Conservation (phyloP, 495 filamentous ascomycete species). For the Entonaema liquescens region DNA sequence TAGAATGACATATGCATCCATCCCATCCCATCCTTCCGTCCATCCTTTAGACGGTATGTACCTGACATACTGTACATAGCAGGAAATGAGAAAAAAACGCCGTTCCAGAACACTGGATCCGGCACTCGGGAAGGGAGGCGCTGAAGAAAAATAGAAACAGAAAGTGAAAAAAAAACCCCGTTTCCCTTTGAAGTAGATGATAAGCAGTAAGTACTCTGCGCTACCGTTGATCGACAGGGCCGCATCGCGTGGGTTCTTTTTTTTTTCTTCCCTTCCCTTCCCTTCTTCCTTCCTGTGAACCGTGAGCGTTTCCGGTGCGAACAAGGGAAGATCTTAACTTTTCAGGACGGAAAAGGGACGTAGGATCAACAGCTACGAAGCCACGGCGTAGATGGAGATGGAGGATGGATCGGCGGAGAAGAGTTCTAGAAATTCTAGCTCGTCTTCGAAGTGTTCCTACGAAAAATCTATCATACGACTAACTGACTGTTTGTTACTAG, state of each 20-base stretch:
- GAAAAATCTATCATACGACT: too few relatives aligned
- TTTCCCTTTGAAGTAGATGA: slow-evolving; percentile 42
- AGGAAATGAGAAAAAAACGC: background rate
- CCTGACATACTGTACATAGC: background rate
- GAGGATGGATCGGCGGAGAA: too few relatives aligned
- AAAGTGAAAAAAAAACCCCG: background rate
- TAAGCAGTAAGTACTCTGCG: slow-evolving; percentile 12
- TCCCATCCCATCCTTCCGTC: background rate
- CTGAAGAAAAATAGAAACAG: background rate
- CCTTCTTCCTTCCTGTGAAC: too few relatives aligned
- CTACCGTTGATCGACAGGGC: slow-evolving; percentile 38
- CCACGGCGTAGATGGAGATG: too few relatives aligned
- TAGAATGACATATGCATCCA: background rate
- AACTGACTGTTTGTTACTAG: too few relatives aligned
- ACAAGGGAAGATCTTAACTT: too few relatives aligned
- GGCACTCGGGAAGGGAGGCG: slow-evolving; percentile 23
- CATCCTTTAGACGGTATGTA: background rate
- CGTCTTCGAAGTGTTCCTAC: too few relatives aligned
- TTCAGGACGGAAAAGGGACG: too few relatives aligned
- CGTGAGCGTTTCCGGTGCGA: background rate
- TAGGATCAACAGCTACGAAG: too few relatives aligned
- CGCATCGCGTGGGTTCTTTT: slow-evolving; percentile 33
- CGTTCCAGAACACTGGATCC: slow-evolving; percentile 35
- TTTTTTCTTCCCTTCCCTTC: too few relatives aligned
- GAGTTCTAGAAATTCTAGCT: too few relatives aligned